These are phyloP conservation scores for Clavaria fumosa DNA, from an alignment of 768 basidiomycete genomes.

Conservation along the genomic window DNA sequence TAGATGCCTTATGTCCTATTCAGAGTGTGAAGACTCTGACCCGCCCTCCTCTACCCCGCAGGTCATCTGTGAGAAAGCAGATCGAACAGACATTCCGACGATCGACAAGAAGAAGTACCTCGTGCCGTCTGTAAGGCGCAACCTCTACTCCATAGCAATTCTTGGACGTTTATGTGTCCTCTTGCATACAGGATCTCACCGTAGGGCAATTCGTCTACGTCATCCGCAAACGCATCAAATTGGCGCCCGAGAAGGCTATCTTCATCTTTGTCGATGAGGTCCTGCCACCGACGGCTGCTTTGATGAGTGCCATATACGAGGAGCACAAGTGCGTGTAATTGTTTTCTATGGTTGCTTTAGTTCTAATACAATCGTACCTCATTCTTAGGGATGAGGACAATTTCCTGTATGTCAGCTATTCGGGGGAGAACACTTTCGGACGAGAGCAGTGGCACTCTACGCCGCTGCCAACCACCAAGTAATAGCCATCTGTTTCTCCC, in stretches of 20 bases:
- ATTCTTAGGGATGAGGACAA: conserved; percentile 85
- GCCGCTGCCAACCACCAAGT: no score
- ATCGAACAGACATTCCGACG: conserved; percentile 94
- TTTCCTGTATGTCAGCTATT: conserved; percentile 97
- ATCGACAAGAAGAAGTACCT: conserved; percentile 99
- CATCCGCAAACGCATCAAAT: conserved; percentile 99
- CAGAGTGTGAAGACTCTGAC: conserved; percentile 2
- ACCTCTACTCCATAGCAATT: not conserved
- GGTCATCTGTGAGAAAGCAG: conserved; percentile 99
- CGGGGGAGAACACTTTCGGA: conserved; percentile 95
- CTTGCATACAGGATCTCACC: conserved; percentile 59
- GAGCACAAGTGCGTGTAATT: conserved; percentile 80
- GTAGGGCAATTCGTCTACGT: conserved; percentile 99
- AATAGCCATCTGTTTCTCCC: no score
- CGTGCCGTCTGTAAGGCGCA: conserved; percentile 83
- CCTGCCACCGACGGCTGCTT: conserved; percentile 89
- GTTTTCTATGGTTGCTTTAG: conserved; percentile 3
- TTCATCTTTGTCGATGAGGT: conserved; percentile 99
- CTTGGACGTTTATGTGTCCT: not conserved
- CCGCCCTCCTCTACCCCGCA: conserved; percentile 18
- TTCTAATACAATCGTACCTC: conserved; percentile 15
- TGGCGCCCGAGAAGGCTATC: conserved; percentile 98
- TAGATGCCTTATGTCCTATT: conserved; percentile 22
- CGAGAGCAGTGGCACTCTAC: conserved; percentile 29
- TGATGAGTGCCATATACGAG: conserved; percentile 99